Evolutionary conservation across 257 asterid species (phyloP).

Genomic region (Prunella vulgaris): DNA sequence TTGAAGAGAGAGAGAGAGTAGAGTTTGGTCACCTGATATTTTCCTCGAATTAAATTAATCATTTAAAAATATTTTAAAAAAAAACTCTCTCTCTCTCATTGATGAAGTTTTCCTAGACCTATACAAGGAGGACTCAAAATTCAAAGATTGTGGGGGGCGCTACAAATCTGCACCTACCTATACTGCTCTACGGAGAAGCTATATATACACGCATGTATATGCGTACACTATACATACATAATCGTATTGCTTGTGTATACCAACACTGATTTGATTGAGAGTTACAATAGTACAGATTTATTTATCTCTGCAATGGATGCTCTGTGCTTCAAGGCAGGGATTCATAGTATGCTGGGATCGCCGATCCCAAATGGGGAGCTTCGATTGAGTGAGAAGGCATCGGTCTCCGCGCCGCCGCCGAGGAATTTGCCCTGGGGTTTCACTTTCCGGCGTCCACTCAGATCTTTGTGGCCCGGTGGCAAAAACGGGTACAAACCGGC

Average conservation of each 20-base stretch:
- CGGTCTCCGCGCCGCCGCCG: slow-evolving; percentile 52
- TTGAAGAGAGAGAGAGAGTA: background rate
- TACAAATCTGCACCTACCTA: slow-evolving; percentile 23
- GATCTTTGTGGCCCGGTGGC: slow-evolving; percentile 68
- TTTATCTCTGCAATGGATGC: slow-evolving; percentile 49
- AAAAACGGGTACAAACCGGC: slow-evolving; percentile 51
- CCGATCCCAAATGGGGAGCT: slow-evolving; percentile 51
- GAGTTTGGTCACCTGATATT: slow-evolving; percentile 26
- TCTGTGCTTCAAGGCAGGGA: slow-evolving; percentile 66
- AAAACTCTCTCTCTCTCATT: background rate
- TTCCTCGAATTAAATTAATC: background rate
- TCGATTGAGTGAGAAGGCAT: slow-evolving; percentile 43
- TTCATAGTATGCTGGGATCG: slow-evolving; percentile 49
- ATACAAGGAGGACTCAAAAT: background rate
- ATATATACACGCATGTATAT: background rate
- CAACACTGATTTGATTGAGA: slow-evolving; percentile 4
- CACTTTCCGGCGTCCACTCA: slow-evolving; percentile 60
- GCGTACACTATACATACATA: background rate
- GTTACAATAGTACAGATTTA: background rate
- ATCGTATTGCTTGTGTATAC: background rate
- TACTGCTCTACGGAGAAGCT: slow-evolving; percentile 7
- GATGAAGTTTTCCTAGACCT: background rate
- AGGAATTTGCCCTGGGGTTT: slow-evolving; percentile 71
- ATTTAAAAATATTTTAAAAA: background rate
- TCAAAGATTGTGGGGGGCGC: slow-evolving; percentile 38